Evolutionary conservation across 1,139 yeast species (phyloP).

Genomic region (Sugiyamaella sp.): DNA sequence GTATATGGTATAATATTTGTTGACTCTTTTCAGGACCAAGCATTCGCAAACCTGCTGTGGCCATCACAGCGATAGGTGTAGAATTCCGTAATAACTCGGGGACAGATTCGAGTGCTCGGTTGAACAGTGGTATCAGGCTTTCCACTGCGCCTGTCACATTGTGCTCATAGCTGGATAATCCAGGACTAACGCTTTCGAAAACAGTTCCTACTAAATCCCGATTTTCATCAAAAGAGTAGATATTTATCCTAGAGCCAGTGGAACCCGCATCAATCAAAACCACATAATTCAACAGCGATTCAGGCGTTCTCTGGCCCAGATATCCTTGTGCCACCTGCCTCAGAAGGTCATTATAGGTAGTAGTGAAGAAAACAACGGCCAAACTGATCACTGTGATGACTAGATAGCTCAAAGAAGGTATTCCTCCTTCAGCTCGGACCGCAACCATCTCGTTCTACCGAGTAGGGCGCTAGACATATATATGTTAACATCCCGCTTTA

Average conservation of each 20-base stretch:
- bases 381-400: background rate
- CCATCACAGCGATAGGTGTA: slow-evolving; percentile 91
- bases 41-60: slow-evolving; percentile 89
- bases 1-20: slow-evolving; percentile 69
- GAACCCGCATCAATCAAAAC: slow-evolving; percentile 95
- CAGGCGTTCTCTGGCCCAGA: background rate
- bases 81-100: slow-evolving; percentile 69
- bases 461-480: no score
- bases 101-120: slow-evolving; percentile 68
- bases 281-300: slow-evolving; percentile 48
- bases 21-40: slow-evolving; percentile 71
- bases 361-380: background rate
- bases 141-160: slow-evolving; percentile 79
- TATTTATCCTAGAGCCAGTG: slow-evolving; percentile 90
- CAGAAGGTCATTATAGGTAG: slow-evolving; percentile 5
- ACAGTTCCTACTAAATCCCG: slow-evolving; percentile 69
- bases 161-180: slow-evolving; percentile 79
- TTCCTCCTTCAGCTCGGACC: background rate
- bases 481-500: no score
- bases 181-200: slow-evolving; percentile 85
- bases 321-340: background rate
- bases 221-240: slow-evolving; percentile 81
- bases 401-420: background rate
- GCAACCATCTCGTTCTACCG: background rate
- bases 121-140: slow-evolving; percentile 76